A percentile compares a stretch with the other conserved stretches of the same genome.
Evolutionary conservation across 208 protist genomes (phyloP).

Genomic region (Wallacemonas collosoma): DNA sequence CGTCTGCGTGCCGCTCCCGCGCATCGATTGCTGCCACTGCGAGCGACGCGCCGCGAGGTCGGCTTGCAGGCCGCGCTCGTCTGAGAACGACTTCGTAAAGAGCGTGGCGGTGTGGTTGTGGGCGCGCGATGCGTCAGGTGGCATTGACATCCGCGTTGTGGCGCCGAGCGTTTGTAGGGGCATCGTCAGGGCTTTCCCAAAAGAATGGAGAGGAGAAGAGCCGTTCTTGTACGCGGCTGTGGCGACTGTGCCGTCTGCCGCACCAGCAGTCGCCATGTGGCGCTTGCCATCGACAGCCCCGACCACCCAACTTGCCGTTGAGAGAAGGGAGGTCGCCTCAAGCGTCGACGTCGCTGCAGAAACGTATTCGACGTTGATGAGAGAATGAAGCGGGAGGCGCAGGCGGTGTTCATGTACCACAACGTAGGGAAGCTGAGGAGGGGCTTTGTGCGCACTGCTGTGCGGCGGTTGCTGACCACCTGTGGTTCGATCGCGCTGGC

Average conservation of each 20-base stretch:
- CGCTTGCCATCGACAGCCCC: too few species aligned
- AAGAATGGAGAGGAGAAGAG: too few species aligned
- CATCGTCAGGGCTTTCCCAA: neutral
- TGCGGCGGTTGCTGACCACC: neutral
- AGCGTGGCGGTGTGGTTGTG: slow-evolving; percentile 1
- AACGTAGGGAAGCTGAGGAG: slow-evolving; percentile 1
- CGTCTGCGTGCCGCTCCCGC: neutral
- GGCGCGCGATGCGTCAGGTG: neutral
- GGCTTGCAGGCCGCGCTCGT: neutral
- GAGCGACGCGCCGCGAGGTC: neutral
- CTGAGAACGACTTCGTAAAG: neutral
- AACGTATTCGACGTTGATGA: slow-evolving; percentile 83
- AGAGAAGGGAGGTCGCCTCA: slow-evolving; percentile 8
- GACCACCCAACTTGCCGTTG: too few species aligned
- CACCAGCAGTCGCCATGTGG: too few species aligned
- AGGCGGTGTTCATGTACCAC: slow-evolving; percentile 40
- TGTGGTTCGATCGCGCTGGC: neutral
- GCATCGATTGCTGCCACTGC: slow-evolving; percentile 12
- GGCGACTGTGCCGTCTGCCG: too few species aligned
- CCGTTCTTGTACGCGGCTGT: too few species aligned
- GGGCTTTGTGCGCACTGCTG: neutral
- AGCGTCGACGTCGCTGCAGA: slow-evolving; percentile 64
- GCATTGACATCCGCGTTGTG: neutral
- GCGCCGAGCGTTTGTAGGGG: slow-evolving; percentile 2
- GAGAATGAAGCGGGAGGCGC: slow-evolving; percentile 57